A percentile compares a stretch with the other conserved stretches of the same genome.
These are phyloP conservation scores for Beauveria varroae DNA, from an alignment of 2,329 filamentous ascomycete genomes.

Conservation along the genomic window DNA sequence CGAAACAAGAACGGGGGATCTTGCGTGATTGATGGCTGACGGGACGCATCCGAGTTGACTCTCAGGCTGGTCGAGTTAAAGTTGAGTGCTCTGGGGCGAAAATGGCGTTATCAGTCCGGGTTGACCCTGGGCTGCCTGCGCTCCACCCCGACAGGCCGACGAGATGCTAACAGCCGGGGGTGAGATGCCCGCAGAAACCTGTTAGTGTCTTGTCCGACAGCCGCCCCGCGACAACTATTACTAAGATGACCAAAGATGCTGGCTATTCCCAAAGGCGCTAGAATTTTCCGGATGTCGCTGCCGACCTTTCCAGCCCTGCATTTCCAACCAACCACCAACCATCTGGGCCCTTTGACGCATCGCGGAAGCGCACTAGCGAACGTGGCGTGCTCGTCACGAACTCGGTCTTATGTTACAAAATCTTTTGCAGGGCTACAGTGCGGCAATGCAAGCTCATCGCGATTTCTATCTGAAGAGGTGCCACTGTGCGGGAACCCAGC, in stretches of 20 bases:
- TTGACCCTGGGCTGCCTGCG: neutral
- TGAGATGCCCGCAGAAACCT: neutral
- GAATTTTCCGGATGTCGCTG: conserved; percentile 5
- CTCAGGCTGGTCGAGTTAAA: neutral
- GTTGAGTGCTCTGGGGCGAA: conserved; percentile 28
- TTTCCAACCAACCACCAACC: neutral
- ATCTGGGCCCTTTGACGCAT: neutral
- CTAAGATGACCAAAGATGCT: neutral
- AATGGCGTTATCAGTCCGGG: conserved; percentile 29
- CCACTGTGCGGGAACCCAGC: no score
- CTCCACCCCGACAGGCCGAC: conserved; percentile 12
- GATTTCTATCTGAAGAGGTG: no score
- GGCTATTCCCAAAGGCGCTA: neutral
- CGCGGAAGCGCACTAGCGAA: no score
- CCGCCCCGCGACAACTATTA: conserved; percentile 6
- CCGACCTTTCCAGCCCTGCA: neutral
- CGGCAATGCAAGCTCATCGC: no score
- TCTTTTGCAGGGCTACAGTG: no score
- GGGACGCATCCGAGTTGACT: neutral
- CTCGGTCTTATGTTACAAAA: no score
- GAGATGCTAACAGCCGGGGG: neutral
- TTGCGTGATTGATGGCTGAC: conserved; percentile 8
- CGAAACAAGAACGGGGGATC: neutral
- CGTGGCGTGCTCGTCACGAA: no score
- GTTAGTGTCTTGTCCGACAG: conserved; percentile 7